Conservation (phyloP, 73 alveolate genomes). For the Paraurostyla sp. region DNA sequence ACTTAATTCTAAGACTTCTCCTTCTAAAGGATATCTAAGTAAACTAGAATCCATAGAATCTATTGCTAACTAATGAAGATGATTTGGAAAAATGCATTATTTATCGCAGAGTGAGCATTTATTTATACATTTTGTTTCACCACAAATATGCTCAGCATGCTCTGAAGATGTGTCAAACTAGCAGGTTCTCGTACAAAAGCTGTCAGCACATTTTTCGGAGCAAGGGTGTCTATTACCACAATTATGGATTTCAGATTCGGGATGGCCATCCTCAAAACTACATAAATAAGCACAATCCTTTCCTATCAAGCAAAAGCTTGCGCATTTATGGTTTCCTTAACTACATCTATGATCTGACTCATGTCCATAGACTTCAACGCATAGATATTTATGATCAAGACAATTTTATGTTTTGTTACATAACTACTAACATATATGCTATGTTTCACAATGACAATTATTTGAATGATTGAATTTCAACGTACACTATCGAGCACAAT, state of each 20-base stretch:
- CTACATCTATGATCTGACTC: constrained; percentile 47
- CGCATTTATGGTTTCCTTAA: constrained; percentile 57
- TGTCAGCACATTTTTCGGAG: constrained; percentile 8
- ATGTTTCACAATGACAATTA: constrained; percentile 27
- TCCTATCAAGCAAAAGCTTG: not conserved
- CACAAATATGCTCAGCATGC: constrained; percentile 36
- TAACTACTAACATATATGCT: constrained; percentile 11
- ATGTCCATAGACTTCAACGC: constrained; percentile 51
- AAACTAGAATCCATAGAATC: not conserved
- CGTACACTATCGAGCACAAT: not conserved
- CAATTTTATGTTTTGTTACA: constrained; percentile 15
- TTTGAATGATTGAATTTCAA: not conserved
- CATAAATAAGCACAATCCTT: constrained; percentile 3
- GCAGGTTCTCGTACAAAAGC: constrained; percentile 4
- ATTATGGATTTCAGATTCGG: not conserved
- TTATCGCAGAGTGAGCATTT: constrained; percentile 8
- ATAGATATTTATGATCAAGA: not conserved
- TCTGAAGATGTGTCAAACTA: not conserved
- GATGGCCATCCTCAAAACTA: constrained; percentile 16
- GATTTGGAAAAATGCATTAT: constrained; percentile 20
- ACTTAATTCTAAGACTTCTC: not conserved
- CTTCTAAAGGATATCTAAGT: not conserved
- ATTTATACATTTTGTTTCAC: constrained; percentile 12
- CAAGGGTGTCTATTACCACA: constrained; percentile 60
- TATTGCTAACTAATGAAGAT: not conserved